Base-by-base conservation (phyloP, 495 filamentous ascomycete species). In the Ramalina peruviana region DNA sequence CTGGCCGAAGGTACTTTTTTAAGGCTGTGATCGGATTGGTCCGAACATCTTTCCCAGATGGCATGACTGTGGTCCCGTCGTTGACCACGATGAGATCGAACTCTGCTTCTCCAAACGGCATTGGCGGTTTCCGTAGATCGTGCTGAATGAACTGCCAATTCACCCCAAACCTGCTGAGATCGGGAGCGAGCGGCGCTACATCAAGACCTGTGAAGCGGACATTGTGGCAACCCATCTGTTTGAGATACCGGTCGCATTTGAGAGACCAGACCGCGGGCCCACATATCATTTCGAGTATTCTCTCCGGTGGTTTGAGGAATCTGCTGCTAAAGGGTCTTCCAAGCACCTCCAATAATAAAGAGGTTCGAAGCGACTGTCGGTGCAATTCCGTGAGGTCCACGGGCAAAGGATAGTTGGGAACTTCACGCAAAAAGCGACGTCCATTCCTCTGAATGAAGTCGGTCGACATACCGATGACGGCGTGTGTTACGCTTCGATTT, bases 31-130 rank as follows among this genome's bases (percentile, higher is more conserved):
- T 72, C 13, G 88, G 67, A 7, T 61, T 57, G 33, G 79, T 76
- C 37, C 83, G 77, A 57, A 81, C 74, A 12, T 74, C 72, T 19
- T 72, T 75, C 16, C 78, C 77, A 33, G 76, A 63, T 12, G 73
- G 80, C 62, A 93, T 73, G 38, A 78, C 79, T 11, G 26, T 48
- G 16, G 45, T 48, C 55, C 89, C 70, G 62, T 95, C 89, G 62
- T 95, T 94, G 48, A 88, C 76, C 68, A 95, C 87, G 48, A 97
- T 78, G 19, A 94, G 74, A 60, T 94, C 88, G 62, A 95, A 97
- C 62, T 87, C 83, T 20, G 73, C 79, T 52, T 89, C 85, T 5
- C 79, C 72, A 50, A 95, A 89, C 2, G 90, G 90, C 40, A 90
- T 69, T 3, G 86, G 84, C 0, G 75, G 59, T 52, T 74, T 75